Percentiles rank a stretch among this genome's conserved stretches.
These are phyloP conservation scores for Massariosphaeria phaeospora DNA, from an alignment of 495 filamentous ascomycete genomes.

Conservation along the genomic window DNA sequence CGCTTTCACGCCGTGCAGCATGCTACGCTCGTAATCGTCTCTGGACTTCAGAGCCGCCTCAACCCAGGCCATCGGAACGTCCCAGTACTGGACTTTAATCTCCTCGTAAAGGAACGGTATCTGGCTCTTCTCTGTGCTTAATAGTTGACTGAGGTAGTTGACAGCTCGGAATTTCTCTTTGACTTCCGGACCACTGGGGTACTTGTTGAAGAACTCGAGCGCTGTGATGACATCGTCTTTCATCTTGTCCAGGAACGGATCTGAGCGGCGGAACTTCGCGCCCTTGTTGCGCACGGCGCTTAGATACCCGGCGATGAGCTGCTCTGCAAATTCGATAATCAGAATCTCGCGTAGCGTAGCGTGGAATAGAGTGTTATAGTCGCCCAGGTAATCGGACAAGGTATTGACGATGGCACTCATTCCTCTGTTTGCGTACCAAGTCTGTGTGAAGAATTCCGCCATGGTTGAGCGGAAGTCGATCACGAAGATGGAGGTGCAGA, in stretches of 20 bases:
- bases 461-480: conserved; percentile 79
- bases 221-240: conserved; percentile 81
- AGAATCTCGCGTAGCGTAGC: conserved; percentile 80
- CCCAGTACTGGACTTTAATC: conserved; percentile 87
- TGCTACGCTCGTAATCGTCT: conserved; percentile 88
- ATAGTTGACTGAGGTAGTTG: conserved; percentile 68
- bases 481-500: conserved; percentile 75
- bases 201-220: conserved; percentile 64
- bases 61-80: conserved; percentile 93
- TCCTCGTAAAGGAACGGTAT: conserved; percentile 72
- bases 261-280: conserved; percentile 77
- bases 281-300: conserved; percentile 78
- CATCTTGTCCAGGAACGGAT: conserved; percentile 83
- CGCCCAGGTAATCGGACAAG: conserved; percentile 86
- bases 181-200: conserved; percentile 61
- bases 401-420: conserved; percentile 89
- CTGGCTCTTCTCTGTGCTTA: conserved; percentile 67
- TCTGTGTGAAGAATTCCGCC: conserved; percentile 81
- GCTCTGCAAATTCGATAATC: conserved; percentile 85
- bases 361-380: conserved; percentile 76
- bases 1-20: conserved; percentile 82
- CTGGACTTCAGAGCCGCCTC: conserved; percentile 79
- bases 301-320: conserved; percentile 84
- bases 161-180: conserved; percentile 90
- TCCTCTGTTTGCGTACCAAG: conserved; percentile 76